Evolutionary conservation across 2,329 filamentous ascomycete genomes (phyloP).

Genomic region (Cladosporium halotolerans): DNA sequence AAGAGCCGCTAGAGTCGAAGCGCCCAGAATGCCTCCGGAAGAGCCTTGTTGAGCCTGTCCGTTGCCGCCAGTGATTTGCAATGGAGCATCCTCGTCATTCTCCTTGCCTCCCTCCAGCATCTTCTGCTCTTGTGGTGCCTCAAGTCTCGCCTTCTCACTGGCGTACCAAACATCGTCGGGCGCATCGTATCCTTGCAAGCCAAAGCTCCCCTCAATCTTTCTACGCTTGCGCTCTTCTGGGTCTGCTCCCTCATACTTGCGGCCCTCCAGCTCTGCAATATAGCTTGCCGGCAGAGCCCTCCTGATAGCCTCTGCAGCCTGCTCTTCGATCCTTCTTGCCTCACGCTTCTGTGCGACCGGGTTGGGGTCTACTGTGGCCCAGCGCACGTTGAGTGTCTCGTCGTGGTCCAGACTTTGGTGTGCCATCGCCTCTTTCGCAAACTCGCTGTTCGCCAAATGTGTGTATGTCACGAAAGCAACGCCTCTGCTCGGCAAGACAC

Average conservation of each 20-base stretch:
- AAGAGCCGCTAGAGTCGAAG: slow-evolving; percentile 73
- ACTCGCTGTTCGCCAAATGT: slow-evolving; percentile 84
- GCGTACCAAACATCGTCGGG: slow-evolving; percentile 93
- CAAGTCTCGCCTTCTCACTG: slow-evolving; percentile 61
- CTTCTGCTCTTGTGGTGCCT: slow-evolving; percentile 57
- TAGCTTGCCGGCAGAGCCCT: slow-evolving; percentile 83
- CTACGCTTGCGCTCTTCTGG: slow-evolving; percentile 76
- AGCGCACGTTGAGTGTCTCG: slow-evolving; percentile 90
- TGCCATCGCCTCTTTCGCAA: slow-evolving; percentile 79
- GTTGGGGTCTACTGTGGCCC: slow-evolving; percentile 95
- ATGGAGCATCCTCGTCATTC: slow-evolving; percentile 26
- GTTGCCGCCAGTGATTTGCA: slow-evolving; percentile 18
- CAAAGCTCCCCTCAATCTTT: slow-evolving; percentile 84
- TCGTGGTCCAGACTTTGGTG: slow-evolving; percentile 87
- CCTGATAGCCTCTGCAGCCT: slow-evolving; percentile 89
- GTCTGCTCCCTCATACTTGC: slow-evolving; percentile 48
- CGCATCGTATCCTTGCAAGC: slow-evolving; percentile 84
- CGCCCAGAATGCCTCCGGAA: slow-evolving; percentile 68
- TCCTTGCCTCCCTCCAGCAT: slow-evolving; percentile 46
- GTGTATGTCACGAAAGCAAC: slow-evolving; percentile 94
- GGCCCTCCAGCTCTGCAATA: slow-evolving; percentile 87
- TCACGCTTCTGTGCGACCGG: slow-evolving; percentile 91
- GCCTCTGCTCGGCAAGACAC: slow-evolving; percentile 80
- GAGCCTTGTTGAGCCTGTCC: slow-evolving; percentile 23
- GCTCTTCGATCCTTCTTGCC: slow-evolving; percentile 81